Conservation (phyloP, 2,329 filamentous ascomycete genomes). For the Botrytis pseudocinerea region DNA sequence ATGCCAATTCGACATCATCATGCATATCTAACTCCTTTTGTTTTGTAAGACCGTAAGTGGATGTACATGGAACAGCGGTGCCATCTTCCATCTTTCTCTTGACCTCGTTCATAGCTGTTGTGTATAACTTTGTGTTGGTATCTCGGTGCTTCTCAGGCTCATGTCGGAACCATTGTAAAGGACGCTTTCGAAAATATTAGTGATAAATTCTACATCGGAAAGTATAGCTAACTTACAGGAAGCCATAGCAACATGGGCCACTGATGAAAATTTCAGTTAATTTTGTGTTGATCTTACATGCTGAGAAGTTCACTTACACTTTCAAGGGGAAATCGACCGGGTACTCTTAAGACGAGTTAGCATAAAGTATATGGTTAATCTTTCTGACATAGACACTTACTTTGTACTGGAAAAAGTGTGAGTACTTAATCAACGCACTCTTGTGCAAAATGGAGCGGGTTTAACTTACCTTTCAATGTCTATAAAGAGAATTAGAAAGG, state of each 20-base stretch:
- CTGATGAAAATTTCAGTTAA: background rate
- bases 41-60: slow-evolving; percentile 6
- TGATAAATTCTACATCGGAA: background rate
- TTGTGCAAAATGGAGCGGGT: background rate
- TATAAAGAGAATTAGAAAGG: background rate
- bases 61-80: slow-evolving; percentile 4
- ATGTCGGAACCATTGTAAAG: slow-evolving; percentile 2
- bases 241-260: slow-evolving; percentile 2
- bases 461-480: background rate
- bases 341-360: background rate
- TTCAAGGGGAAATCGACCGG: background rate
- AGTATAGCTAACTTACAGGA: background rate
- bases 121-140: background rate
- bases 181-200: background rate
- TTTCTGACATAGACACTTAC: background rate
- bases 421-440: background rate
- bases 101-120: slow-evolving; percentile 1
- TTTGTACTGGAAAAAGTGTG: slow-evolving; percentile 2
- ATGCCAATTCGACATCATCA: background rate
- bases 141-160: slow-evolving; percentile 3
- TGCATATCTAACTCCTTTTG: slow-evolving; percentile 4
- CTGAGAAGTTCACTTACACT: background rate
- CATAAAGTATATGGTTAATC: background rate
- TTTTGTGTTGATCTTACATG: background rate
- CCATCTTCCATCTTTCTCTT: background rate